Conservation (phyloP, 1,139 yeast genomes). For the Saccharomyces hybrid region DNA sequence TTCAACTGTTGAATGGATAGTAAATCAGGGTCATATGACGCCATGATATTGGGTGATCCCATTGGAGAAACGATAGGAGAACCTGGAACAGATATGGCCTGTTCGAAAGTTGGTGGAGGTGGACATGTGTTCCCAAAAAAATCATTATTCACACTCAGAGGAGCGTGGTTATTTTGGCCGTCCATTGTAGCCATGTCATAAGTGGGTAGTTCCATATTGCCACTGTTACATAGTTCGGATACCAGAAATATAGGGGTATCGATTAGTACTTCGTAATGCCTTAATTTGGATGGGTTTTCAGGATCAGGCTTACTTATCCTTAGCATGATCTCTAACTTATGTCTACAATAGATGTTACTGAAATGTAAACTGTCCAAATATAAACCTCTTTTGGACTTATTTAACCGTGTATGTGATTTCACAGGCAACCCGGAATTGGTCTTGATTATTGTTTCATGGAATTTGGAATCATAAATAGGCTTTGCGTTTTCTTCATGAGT, state of each 20-base stretch:
- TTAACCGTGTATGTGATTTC: conserved; percentile 21
- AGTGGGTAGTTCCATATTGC: conserved; percentile 62
- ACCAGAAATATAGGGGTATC: conserved; percentile 77
- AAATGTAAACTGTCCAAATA: conserved; percentile 65
- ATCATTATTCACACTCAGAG: conserved; percentile 2
- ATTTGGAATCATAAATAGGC: conserved; percentile 6
- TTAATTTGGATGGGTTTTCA: conserved; percentile 48
- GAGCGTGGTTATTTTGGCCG: conserved; percentile 4
- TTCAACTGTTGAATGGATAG: conserved; percentile 26
- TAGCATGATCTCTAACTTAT: conserved; percentile 70
- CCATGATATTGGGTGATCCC: conserved; percentile 17
- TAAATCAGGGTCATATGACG: conserved; percentile 22
- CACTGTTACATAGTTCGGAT: conserved; percentile 64
- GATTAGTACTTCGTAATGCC: conserved; percentile 84
- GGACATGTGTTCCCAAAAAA: conserved; percentile 2
- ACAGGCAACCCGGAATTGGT: conserved; percentile 23
- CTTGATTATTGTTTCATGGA: conserved; percentile 18
- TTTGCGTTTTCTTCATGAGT: neutral
- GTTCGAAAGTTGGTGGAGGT: conserved; percentile 51
- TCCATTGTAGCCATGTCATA: conserved; percentile 43
- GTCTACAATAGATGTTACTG: conserved; percentile 62
- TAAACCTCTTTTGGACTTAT: conserved; percentile 34
- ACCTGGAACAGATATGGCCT: conserved; percentile 39
- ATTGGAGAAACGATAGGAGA: conserved; percentile 28
- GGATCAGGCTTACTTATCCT: conserved; percentile 63